Conservation (phyloP, 306 rosid genomes). For the Vigna trinervia region DNA sequence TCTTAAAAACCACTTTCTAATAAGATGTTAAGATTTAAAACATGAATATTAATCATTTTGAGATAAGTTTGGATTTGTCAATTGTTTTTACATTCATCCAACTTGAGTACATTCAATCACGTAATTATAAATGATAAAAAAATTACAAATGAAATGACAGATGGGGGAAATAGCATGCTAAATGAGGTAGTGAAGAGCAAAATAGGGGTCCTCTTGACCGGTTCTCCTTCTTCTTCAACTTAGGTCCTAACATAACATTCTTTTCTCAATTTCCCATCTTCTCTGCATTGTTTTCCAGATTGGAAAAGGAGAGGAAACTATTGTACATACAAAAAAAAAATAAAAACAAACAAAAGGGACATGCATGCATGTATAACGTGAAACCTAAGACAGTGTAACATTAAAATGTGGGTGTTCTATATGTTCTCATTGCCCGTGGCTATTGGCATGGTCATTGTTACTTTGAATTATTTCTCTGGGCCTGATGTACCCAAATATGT, state of each 20-base stretch:
- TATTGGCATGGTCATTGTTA: constrained; percentile 82
- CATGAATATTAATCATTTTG: too few species aligned
- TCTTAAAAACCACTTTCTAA: too few species aligned
- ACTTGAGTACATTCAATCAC: too few species aligned
- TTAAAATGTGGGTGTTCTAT: constrained; percentile 90
- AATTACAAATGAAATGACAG: constrained; percentile 20
- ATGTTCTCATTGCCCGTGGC: constrained; percentile 89
- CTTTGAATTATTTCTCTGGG: constrained; percentile 86
- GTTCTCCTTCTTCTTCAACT: constrained; percentile 47
- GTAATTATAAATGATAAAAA: too few species aligned
- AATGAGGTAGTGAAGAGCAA: constrained; percentile 42
- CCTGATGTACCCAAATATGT: constrained; percentile 91
- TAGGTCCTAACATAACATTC: constrained; percentile 4
- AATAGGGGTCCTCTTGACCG: constrained; percentile 53
- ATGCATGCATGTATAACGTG: neutral
- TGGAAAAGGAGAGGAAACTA: constrained; percentile 33
- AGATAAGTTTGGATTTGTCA: too few species aligned
- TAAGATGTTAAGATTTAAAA: too few species aligned
- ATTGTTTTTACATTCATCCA: too few species aligned
- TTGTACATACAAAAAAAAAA: neutral
- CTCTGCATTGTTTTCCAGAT: constrained; percentile 41
- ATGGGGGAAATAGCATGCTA: constrained; percentile 21
- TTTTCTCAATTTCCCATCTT: constrained; percentile 41
- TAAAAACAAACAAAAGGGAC: neutral
- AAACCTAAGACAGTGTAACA: constrained; percentile 24